Percentiles rank a stretch among this genome's conserved stretches.
These are phyloP conservation scores for Paecilomyces fulvus DNA, from an alignment of 2,329 filamentous ascomycete genomes.

Conservation along the genomic window DNA sequence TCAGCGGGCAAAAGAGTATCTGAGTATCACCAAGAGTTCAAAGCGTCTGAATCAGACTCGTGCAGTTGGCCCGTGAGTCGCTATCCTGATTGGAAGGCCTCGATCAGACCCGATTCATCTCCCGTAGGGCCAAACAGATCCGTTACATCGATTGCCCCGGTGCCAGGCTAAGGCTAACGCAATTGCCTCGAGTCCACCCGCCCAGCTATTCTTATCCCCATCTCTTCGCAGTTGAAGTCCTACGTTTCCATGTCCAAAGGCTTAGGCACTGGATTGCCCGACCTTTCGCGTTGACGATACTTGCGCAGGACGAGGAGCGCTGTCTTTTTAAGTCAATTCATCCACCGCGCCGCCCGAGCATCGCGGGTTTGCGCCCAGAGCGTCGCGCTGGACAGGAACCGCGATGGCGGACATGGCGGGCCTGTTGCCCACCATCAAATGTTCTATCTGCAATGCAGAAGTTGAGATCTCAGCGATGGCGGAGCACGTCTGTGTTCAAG, in stretches of 20 bases:
- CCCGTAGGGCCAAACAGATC: not conserved
- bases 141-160: not conserved
- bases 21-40: not conserved
- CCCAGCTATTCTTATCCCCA: not conserved
- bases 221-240: not conserved
- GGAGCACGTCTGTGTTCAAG: slow-evolving; percentile 63
- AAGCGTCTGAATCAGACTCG: not conserved
- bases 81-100: not conserved
- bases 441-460: slow-evolving; percentile 67
- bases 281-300: not conserved
- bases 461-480: slow-evolving; percentile 82
- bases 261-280: not conserved
- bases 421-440: slow-evolving; percentile 78
- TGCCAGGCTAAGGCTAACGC: not conserved
- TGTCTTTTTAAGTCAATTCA: slow-evolving; percentile 34
- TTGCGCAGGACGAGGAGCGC: not conserved
- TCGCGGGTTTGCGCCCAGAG: not conserved
- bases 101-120: not conserved
- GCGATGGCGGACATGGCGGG: slow-evolving; percentile 49
- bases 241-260: not conserved
- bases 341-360: not conserved
- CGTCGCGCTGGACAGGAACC: not conserved
- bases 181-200: not conserved
- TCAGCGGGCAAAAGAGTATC: not conserved
- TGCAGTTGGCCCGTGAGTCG: not conserved